Conservation (phyloP, 73 alveolate genomes). For the Stentor coeruleus region DNA sequence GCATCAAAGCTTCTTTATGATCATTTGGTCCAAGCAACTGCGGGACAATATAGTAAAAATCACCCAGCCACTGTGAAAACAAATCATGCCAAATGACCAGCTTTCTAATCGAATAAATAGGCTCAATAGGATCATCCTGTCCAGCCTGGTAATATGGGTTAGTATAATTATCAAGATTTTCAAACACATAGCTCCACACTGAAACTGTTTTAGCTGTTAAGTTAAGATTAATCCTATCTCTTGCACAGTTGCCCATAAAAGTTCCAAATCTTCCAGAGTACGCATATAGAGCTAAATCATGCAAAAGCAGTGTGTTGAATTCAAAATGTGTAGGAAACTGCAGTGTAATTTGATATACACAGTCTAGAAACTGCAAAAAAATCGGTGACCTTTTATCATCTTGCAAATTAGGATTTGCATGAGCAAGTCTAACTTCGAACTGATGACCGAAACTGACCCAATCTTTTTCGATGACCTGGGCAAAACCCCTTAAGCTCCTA, state of each 20-base stretch:
- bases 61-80: conserved; percentile 10
- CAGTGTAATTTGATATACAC: conserved; percentile 64
- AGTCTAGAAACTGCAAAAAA: conserved; percentile 81
- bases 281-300: conserved; percentile 59
- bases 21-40: conserved; percentile 3
- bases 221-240: conserved; percentile 48
- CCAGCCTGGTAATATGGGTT: conserved; percentile 29
- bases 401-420: conserved; percentile 38
- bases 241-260: conserved; percentile 73
- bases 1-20: conserved; percentile 25
- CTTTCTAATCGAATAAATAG: background rate
- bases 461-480: conserved; percentile 81
- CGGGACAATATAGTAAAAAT: background rate
- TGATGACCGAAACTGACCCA: conserved; percentile 92
- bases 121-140: conserved; percentile 4
- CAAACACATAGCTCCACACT: conserved; percentile 21
- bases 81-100: conserved; percentile 11
- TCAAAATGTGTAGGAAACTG: conserved; percentile 78
- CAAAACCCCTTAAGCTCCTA: conserved; percentile 84
- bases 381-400: conserved; percentile 83
- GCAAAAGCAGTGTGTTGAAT: conserved; percentile 61
- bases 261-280: conserved; percentile 80
- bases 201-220: background rate
- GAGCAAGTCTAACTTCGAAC: conserved; percentile 84
- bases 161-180: background rate